These are phyloP conservation scores for Colletotrichum neosansevieriae DNA, from an alignment of 2,329 filamentous ascomycete genomes.

Conservation along the genomic window DNA sequence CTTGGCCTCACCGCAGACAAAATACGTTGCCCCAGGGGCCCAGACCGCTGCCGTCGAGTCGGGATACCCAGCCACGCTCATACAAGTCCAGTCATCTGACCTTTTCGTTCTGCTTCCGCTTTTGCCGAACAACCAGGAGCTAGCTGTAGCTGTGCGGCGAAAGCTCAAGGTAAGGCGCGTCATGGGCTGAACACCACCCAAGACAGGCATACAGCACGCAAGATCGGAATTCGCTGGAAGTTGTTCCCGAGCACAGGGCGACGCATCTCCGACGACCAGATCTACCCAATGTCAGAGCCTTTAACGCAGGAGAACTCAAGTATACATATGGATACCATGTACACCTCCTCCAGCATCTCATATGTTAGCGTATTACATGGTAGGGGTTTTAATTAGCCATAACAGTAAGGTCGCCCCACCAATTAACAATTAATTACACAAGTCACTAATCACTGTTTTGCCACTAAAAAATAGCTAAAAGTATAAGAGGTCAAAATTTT, in stretches of 20 bases:
- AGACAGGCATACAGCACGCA: neutral
- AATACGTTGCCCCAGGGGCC: constrained; percentile 24
- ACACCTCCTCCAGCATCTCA: too few species aligned
- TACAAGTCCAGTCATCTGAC: constrained; percentile 35
- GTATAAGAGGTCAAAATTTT: too few species aligned
- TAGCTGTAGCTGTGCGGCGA: constrained; percentile 22
- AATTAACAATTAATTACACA: too few species aligned
- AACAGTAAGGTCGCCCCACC: too few species aligned
- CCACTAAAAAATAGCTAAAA: too few species aligned
- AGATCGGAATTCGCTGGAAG: constrained; percentile 2
- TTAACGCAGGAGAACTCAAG: neutral
- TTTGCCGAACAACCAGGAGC: constrained; percentile 13
- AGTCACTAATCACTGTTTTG: too few species aligned
- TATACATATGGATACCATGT: neutral
- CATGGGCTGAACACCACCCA: constrained; percentile 16
- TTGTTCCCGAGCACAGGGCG: constrained; percentile 15
- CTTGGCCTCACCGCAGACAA: neutral
- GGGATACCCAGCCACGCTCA: constrained; percentile 22
- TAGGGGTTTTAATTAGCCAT: too few species aligned
- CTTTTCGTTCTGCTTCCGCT: constrained; percentile 4
- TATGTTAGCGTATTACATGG: too few species aligned
- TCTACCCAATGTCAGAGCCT: neutral
- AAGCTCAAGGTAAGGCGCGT: constrained; percentile 17
- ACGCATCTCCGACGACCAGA: neutral
- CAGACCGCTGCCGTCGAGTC: too few species aligned